Base-by-base conservation (phyloP, 768 basidiomycete species). In the Cystofilobasidium capitatum region DNA sequence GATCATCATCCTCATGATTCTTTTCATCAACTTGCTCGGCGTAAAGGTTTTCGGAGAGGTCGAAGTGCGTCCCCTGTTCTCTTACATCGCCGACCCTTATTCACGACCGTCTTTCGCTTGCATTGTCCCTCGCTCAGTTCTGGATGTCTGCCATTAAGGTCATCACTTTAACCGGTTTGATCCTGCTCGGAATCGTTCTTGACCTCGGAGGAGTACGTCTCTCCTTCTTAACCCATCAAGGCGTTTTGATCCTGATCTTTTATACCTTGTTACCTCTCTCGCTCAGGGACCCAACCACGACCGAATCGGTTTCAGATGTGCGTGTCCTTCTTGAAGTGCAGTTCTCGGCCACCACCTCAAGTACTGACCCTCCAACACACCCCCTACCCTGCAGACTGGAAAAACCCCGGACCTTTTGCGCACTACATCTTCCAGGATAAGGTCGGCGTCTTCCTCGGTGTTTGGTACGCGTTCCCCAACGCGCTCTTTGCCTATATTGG, bases 391-490 rank as follows among this genome's bases (percentile, higher is more conserved):
- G 36, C 12, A 2, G 42, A 57, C 54, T 35, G 58, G 16, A 35
- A 31, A 35, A 69, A 92, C 70, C 92, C 91, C 0, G 94, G 94
- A 13, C 86, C 93, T 0, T 91, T 97, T 74, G 85, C 81, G 12
- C 89, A 93, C 73, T 82, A 84, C 74, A 78, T 81, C 59, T 71
- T 64, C 68, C 79, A 81, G 66, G 75, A 77, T 0, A 92, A 91
- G 3, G 83, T 82, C 71, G 92, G 91, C 7, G 83, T 80, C 31
- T 96, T 97, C 82, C 76, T 86, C 16, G 85, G 84, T 12, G 86
- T 86, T 74, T 79, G 84, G 66, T 69, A 49, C 51, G 80, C 83
- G 1, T 85, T 84, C 70, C 74, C 93, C 6, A 69, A 69, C 62
- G 68, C 68, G 0, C 62, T 69, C 40, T 69, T 69, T 29, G 68